A percentile compares a stretch with the other conserved stretches of the same genome.
These are phyloP conservation scores for Agrocybe pediades DNA, from an alignment of 768 basidiomycete genomes.

Conservation along the genomic window DNA sequence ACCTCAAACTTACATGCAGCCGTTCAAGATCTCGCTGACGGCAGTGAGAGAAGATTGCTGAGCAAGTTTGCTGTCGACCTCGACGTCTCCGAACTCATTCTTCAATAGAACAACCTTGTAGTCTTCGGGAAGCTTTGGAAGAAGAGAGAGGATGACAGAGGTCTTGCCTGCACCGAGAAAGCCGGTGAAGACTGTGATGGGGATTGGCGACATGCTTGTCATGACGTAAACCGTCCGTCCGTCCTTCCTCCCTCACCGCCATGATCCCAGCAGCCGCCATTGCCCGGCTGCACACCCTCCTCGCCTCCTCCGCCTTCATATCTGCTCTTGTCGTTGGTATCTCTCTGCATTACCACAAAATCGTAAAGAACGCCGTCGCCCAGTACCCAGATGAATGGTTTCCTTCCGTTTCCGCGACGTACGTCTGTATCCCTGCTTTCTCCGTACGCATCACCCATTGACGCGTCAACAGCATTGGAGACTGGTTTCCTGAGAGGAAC, in stretches of 20 bases:
- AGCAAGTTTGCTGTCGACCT: constrained; percentile 93
- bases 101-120: constrained; percentile 92
- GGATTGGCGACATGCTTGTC: constrained; percentile 46
- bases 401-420: constrained; percentile 88
- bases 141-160: constrained; percentile 77
- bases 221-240: constrained; percentile 3
- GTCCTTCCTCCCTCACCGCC: constrained; percentile 8
- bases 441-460: not conserved
- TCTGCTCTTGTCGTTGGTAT: constrained; percentile 66
- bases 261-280: constrained; percentile 52
- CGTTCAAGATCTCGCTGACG: constrained; percentile 93
- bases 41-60: constrained; percentile 81
- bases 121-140: constrained; percentile 79
- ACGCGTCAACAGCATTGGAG: constrained; percentile 66
- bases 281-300: constrained; percentile 62
- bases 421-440: constrained; percentile 26
- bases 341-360: constrained; percentile 75
- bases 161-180: constrained; percentile 87
- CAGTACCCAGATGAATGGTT: constrained; percentile 89
- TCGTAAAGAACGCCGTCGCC: constrained; percentile 84
- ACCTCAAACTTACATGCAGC: constrained; percentile 70
- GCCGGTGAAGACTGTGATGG: constrained; percentile 95
- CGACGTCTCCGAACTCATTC: constrained; percentile 95
- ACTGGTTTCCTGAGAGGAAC: constrained; percentile 87
- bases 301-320: constrained; percentile 67